phyloP scores from a whole-genome alignment of 805 yeast species.

The Saccharomycopsis malanga region DNA sequence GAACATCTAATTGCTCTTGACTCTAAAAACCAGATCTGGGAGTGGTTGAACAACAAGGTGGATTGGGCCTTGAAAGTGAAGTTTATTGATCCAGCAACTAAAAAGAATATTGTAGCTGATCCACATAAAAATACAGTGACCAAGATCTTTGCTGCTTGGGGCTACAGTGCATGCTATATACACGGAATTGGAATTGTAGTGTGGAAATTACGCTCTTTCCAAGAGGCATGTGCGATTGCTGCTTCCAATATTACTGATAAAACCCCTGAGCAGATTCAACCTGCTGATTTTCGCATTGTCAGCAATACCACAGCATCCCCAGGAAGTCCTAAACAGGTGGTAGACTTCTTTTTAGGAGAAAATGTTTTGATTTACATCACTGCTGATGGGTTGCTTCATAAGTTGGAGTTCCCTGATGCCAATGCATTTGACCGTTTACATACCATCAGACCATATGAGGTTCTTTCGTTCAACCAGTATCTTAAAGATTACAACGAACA shows the following conservation, averaged over 20 bases:
- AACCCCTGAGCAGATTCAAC: no score
- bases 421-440: not conserved
- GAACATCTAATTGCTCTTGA: constrained; percentile 58
- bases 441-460: constrained; percentile 20
- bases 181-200: constrained; percentile 47
- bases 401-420: constrained; percentile 25
- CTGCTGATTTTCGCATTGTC: no score
- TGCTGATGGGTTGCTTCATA: constrained; percentile 34
- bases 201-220: constrained; percentile 36
- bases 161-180: constrained; percentile 44
- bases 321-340: no score
- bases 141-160: constrained; percentile 65
- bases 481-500: constrained; percentile 23
- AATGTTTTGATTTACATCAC: constrained; percentile 45
- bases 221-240: no score
- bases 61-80: constrained; percentile 49
- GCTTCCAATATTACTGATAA: no score
- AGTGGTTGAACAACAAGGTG: constrained; percentile 20
- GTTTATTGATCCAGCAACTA: constrained; percentile 27
- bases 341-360: constrained; percentile 51
- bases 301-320: no score
- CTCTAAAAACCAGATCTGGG: constrained; percentile 40
- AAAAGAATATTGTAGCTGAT: constrained; percentile 6
- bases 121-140: constrained; percentile 30
- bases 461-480: constrained; percentile 31